These are phyloP conservation scores for Paraphaeosphaeria minitans DNA, from an alignment of 2,329 filamentous ascomycete genomes.

Conservation along the genomic window DNA sequence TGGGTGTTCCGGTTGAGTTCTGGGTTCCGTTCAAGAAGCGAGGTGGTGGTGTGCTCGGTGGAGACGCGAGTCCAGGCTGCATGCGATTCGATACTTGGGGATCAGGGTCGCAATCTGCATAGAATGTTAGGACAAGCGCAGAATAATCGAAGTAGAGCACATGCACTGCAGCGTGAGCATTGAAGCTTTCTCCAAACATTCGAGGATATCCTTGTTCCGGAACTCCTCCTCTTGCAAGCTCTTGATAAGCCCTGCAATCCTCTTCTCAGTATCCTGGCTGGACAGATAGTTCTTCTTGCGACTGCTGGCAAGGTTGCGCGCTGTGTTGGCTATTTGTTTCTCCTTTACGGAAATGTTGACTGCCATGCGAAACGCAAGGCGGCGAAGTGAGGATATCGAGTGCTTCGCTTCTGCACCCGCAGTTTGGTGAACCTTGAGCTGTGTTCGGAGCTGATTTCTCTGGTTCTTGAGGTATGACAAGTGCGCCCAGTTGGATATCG, in stretches of 20 bases:
- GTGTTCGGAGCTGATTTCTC: conserved; percentile 37
- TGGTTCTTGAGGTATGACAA: conserved; percentile 44
- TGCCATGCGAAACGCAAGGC: conserved; percentile 46
- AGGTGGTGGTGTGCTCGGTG: conserved; percentile 41
- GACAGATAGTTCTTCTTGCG: conserved; percentile 40
- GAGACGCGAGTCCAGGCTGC: conserved; percentile 35
- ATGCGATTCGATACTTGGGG: conserved; percentile 24
- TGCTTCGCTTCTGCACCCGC: conserved; percentile 42
- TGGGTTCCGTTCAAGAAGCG: conserved; percentile 21
- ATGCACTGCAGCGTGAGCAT: conserved; percentile 46
- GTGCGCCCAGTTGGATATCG: conserved; percentile 46
- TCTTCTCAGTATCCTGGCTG: conserved; percentile 38
- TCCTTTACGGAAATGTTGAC: conserved; percentile 49
- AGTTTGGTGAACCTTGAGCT: conserved; percentile 41
- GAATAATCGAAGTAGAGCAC: conserved; percentile 2
- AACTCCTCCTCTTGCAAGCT: conserved; percentile 40
- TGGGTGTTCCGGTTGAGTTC: conserved; percentile 22
- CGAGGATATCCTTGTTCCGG: conserved; percentile 45
- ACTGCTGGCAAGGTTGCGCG: conserved; percentile 37
- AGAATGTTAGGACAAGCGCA: conserved; percentile 11
- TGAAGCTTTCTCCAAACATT: conserved; percentile 43
- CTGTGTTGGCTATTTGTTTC: conserved; percentile 42
- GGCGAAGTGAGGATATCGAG: conserved; percentile 41
- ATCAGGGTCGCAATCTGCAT: conserved; percentile 34
- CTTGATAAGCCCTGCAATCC: conserved; percentile 39